These are phyloP conservation scores for Boletus insuetus DNA, from an alignment of 768 basidiomycete genomes.

Conservation along the genomic window DNA sequence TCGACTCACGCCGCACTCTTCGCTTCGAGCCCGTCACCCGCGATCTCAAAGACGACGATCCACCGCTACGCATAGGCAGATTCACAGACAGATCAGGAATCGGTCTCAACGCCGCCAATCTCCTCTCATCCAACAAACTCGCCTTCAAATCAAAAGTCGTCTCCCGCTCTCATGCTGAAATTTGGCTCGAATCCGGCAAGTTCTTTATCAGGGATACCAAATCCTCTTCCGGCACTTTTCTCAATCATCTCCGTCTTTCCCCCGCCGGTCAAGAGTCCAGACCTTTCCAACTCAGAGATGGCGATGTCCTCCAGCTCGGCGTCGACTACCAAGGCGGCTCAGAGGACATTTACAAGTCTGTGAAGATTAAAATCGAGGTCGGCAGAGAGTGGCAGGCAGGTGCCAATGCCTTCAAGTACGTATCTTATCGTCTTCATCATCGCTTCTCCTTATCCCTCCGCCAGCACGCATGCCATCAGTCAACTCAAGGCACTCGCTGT, in stretches of 20 bases:
- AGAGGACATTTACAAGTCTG: conserved; percentile 95
- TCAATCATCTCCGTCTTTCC: conserved; percentile 91
- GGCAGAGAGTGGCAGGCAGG: conserved; percentile 87
- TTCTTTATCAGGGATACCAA: conserved; percentile 93
- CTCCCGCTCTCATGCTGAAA: conserved; percentile 90
- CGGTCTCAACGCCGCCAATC: conserved; percentile 62
- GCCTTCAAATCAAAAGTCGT: conserved; percentile 97
- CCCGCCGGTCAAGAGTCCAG: conserved; percentile 79
- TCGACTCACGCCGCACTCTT: conserved; percentile 85
- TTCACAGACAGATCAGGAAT: conserved; percentile 86
- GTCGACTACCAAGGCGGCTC: conserved; percentile 98
- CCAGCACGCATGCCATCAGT: conserved; percentile 70
- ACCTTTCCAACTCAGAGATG: conserved; percentile 81
- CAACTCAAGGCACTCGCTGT: conserved; percentile 74
- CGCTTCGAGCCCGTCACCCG: conserved; percentile 91
- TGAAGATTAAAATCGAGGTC: conserved; percentile 92
- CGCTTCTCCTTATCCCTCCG: neutral
- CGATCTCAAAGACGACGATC: conserved; percentile 70
- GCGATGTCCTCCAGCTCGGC: conserved; percentile 91
- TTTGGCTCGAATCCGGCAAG: conserved; percentile 72
- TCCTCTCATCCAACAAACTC: conserved; percentile 75
- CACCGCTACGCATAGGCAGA: conserved; percentile 82
- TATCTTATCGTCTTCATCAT: neutral
- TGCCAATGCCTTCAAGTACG: conserved; percentile 84
- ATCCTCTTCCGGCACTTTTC: conserved; percentile 86